Conservation (phyloP, 192 early-diverging fungal genomes). For the Glomus cerebriforme region DNA sequence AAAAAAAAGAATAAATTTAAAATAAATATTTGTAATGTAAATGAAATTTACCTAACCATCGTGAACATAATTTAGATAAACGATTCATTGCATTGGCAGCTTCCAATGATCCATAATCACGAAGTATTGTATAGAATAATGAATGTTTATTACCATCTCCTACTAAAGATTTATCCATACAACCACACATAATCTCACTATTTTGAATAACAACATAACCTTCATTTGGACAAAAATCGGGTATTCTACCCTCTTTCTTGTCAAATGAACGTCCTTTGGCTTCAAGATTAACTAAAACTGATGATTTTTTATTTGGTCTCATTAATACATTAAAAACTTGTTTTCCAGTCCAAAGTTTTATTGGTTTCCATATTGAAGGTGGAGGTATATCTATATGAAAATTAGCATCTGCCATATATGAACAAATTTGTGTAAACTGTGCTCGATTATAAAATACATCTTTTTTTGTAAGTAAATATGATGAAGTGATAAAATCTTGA, state of each 20-base stretch:
- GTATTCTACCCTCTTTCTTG: conserved; percentile 57
- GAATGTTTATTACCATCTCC: conserved; percentile 97
- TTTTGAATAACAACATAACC: conserved; percentile 90
- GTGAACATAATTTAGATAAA: conserved; percentile 88
- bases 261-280: conserved; percentile 80
- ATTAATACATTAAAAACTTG: conserved; percentile 91
- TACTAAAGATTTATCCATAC: conserved; percentile 92
- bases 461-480: conserved; percentile 90
- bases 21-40: background rate
- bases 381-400: conserved; percentile 89
- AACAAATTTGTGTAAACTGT: conserved; percentile 90
- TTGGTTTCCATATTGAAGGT: conserved; percentile 89
- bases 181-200: conserved; percentile 93
- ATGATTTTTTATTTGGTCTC: conserved; percentile 73
- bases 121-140: conserved; percentile 89
- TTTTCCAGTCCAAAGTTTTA: conserved; percentile 94
- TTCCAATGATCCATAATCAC: conserved; percentile 85
- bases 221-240: conserved; percentile 87
- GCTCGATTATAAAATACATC: conserved; percentile 95
- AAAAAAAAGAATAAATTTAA: too few species aligned
- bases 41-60: conserved; percentile 73
- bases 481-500: conserved; percentile 99
- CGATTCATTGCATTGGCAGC: conserved; percentile 95
- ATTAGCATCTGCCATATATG: conserved; percentile 87
- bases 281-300: conserved; percentile 83